These are phyloP conservation scores for Chenopodium berlandieri DNA, from an alignment of 148 eudicot genomes.

Conservation along the genomic window DNA sequence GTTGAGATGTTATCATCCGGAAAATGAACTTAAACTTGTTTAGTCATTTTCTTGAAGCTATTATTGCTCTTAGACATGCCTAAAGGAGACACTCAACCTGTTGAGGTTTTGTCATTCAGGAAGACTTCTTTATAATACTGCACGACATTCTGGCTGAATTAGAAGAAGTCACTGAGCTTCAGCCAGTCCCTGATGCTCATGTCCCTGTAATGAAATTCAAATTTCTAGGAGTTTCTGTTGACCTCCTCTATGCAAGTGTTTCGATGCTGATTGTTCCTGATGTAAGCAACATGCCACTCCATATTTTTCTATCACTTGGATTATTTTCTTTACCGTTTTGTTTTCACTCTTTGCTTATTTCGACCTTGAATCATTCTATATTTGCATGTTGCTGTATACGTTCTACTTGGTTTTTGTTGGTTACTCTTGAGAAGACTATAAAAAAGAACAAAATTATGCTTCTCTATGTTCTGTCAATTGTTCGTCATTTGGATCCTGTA, in stretches of 20 bases:
- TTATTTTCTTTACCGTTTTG: not conserved
- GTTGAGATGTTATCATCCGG: not conserved
- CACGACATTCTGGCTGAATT: conserved; percentile 53
- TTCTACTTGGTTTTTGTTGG: not conserved
- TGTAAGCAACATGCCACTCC: conserved; percentile 42
- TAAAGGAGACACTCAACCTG: not conserved
- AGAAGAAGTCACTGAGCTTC: conserved; percentile 84
- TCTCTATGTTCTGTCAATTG: not conserved
- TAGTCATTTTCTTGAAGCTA: not conserved
- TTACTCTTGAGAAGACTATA: not conserved
- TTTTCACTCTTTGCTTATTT: not conserved
- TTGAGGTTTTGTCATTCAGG: conserved; percentile 38
- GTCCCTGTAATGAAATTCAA: conserved; percentile 91
- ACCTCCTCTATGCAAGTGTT: conserved; percentile 80
- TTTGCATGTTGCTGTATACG: not conserved
- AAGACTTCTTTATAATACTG: conserved; percentile 60
- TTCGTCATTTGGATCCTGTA: not conserved
- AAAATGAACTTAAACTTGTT: conserved; percentile 12
- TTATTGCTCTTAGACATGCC: not conserved
- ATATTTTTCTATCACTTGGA: not conserved
- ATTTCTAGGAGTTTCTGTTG: conserved; percentile 74
- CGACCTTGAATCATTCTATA: too few species aligned
- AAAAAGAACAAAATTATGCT: not conserved
- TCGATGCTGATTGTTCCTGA: conserved; percentile 76
- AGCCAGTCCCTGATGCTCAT: conserved; percentile 91